These are phyloP conservation scores for Cyanidium caldarium DNA, from an alignment of 23 red algal genomes.

Conservation along the genomic window DNA sequence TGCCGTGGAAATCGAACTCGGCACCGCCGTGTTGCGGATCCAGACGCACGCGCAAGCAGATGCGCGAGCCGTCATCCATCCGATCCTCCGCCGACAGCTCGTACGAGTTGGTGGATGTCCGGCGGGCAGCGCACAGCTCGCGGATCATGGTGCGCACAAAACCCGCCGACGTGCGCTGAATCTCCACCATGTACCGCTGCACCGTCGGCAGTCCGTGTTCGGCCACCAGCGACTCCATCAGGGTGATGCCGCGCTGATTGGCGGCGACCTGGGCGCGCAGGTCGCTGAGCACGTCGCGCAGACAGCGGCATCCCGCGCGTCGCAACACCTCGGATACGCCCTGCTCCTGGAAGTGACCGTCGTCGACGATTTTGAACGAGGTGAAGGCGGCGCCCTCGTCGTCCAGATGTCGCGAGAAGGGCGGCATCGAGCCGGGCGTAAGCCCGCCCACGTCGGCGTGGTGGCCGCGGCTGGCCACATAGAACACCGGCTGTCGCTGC, in stretches of 20 bases:
- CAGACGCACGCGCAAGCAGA: conserved; percentile 44
- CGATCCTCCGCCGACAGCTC: conserved; percentile 23
- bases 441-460: conserved; percentile 86
- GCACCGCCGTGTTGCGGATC: conserved; percentile 27
- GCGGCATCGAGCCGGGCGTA: conserved; percentile 95
- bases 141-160: conserved; percentile 50
- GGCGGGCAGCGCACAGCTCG: conserved; percentile 12
- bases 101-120: neutral
- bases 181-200: conserved; percentile 73
- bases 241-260: conserved; percentile 74
- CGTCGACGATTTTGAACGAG: conserved; percentile 62
- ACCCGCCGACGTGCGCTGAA: conserved; percentile 49
- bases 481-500: conserved; percentile 43
- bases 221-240: conserved; percentile 46
- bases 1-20: conserved; percentile 81
- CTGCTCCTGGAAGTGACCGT: conserved; percentile 62
- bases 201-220: conserved; percentile 27
- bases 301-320: conserved; percentile 46
- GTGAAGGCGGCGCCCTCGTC: conserved; percentile 79
- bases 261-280: conserved; percentile 85
- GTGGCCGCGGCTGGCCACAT: conserved; percentile 80
- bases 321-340: conserved; percentile 21
- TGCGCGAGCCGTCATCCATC: conserved; percentile 86
- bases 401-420: conserved; percentile 51
- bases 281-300: conserved; percentile 77